phyloP scores from a whole-genome alignment of 2,329 filamentous ascomycete species.

The Erysiphe neolycopersici region DNA sequence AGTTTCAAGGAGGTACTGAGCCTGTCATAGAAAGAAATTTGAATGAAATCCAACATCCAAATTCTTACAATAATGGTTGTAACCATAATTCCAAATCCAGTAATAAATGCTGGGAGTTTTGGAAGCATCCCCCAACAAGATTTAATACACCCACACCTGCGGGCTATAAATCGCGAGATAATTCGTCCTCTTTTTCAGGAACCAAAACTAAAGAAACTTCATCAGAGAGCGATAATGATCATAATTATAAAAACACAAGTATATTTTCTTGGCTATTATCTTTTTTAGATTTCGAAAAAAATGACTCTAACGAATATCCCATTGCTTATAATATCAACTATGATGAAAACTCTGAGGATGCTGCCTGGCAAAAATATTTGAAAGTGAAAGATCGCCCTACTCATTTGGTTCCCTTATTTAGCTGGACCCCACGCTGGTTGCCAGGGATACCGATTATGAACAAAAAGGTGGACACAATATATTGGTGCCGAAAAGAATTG shows the following conservation, averaged over 20 bases:
- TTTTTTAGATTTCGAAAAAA: conserved; percentile 15
- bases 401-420: conserved; percentile 42
- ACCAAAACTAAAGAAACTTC: conserved; percentile 1
- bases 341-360: conserved; percentile 31
- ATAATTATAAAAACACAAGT: conserved; percentile 17
- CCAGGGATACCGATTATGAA: conserved; percentile 53
- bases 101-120: conserved; percentile 32
- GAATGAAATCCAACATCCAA: neutral
- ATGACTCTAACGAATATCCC: conserved; percentile 23
- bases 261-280: conserved; percentile 24
- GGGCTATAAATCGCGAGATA: conserved; percentile 18
- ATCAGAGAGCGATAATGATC: neutral
- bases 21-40: conserved; percentile 1
- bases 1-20: conserved; percentile 4
- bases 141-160: conserved; percentile 35
- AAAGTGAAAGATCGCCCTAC: conserved; percentile 62
- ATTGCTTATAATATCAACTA: conserved; percentile 33
- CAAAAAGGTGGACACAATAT: conserved; percentile 85
- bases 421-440: conserved; percentile 36
- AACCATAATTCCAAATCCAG: conserved; percentile 2
- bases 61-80: conserved; percentile 6
- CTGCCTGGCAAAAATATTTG: conserved; percentile 65
- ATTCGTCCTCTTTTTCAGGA: conserved; percentile 17
- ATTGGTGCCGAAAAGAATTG: conserved; percentile 65
- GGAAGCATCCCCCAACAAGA: conserved; percentile 33